Conservation (phyloP, 345 rosid species). For the Lepidium aucheri region DNA sequence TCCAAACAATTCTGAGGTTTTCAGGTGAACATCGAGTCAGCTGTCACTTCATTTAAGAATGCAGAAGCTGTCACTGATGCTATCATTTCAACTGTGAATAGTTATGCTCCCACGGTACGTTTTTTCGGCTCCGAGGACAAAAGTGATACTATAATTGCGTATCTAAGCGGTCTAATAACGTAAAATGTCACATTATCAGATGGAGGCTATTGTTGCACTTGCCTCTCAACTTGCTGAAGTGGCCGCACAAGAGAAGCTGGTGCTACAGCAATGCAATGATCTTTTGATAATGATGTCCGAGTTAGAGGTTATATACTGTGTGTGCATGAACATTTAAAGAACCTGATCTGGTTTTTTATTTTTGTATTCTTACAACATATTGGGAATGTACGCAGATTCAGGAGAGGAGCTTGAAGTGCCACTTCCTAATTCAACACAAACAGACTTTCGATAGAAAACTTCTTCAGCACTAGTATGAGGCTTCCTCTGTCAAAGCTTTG, state of each 20-base stretch:
- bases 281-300: conserved; percentile 38
- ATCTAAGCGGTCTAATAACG: background rate
- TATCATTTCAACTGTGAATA: conserved; percentile 32
- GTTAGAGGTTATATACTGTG: conserved; percentile 39
- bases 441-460: background rate
- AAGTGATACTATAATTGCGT: background rate
- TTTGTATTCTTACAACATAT: background rate
- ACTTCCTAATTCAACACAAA: conserved; percentile 33
- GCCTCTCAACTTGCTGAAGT: conserved; percentile 53
- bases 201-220: conserved; percentile 29
- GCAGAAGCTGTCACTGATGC: conserved; percentile 46
- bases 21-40: conserved; percentile 40
- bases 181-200: conserved; percentile 25
- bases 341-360: background rate
- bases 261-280: conserved; percentile 55
- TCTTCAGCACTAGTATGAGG: background rate
- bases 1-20: background rate
- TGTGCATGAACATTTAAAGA: background rate
- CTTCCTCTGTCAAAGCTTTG: background rate
- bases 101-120: conserved; percentile 39
- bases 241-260: conserved; percentile 52
- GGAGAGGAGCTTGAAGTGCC: conserved; percentile 52
- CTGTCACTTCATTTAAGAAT: conserved; percentile 33
- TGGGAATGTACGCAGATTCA: conserved; percentile 37
- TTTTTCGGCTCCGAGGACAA: background rate